These are phyloP conservation scores for Albophoma yamanashiensis DNA, from an alignment of 2,329 filamentous ascomycete species.

Conservation along the genomic window DNA sequence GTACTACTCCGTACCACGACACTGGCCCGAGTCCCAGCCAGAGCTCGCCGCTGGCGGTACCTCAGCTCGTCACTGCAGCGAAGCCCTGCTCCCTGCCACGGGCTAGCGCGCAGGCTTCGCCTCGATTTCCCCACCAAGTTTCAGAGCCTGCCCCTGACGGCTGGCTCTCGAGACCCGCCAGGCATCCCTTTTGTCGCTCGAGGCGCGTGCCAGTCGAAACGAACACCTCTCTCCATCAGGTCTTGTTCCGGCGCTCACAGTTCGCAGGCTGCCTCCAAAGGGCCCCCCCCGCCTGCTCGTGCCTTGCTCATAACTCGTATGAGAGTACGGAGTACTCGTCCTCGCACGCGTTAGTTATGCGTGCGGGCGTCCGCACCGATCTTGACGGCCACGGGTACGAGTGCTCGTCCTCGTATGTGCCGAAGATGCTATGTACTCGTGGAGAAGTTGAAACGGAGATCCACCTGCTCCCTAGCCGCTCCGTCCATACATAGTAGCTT, in stretches of 20 bases:
- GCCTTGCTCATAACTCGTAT: background rate
- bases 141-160: background rate
- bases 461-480: background rate
- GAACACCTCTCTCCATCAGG: background rate
- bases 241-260: too few relatives aligned
- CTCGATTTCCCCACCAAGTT: background rate
- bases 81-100: background rate
- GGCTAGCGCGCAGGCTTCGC: background rate
- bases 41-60: too few relatives aligned
- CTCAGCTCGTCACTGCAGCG: background rate
- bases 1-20: too few relatives aligned
- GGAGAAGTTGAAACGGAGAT: background rate
- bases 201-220: background rate
- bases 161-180: background rate
- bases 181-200: background rate
- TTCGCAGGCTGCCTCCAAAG: background rate
- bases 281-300: background rate
- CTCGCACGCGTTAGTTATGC: too few relatives aligned
- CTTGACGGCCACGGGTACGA: background rate
- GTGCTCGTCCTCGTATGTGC: background rate
- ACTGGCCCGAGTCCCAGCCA: background rate
- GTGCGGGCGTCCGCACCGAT: too few relatives aligned
- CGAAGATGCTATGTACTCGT: too few relatives aligned
- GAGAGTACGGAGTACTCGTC: too few relatives aligned
- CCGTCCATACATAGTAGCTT: background rate